A percentile compares a stretch with the other conserved stretches of the same genome.
Evolutionary conservation across 768 basidiomycete species (phyloP).

Genomic region (Suillus placidus): DNA sequence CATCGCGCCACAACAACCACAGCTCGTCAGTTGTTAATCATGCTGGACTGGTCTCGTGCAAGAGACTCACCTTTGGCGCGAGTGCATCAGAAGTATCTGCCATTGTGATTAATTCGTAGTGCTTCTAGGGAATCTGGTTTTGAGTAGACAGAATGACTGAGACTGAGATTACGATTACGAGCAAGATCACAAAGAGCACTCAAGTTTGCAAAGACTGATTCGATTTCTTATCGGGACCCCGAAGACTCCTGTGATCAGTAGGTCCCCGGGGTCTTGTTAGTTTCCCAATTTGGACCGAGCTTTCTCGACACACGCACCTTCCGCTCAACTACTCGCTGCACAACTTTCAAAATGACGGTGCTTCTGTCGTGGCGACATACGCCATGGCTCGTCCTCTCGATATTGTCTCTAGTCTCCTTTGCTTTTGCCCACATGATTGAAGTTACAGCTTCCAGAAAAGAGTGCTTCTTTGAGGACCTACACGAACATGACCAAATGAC

Average conservation of each 20-base stretch:
- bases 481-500: slow-evolving; percentile 98
- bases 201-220: slow-evolving; percentile 13
- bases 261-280: slow-evolving; percentile 31
- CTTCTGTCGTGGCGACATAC: slow-evolving; percentile 43
- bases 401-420: slow-evolving; percentile 37
- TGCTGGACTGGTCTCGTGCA: slow-evolving; percentile 19
- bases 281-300: slow-evolving; percentile 1
- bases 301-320: not conserved
- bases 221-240: slow-evolving; percentile 17
- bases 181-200: slow-evolving; percentile 12
- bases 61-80: slow-evolving; percentile 65
- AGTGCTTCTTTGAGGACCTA: slow-evolving; percentile 96
- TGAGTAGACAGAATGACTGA: slow-evolving; percentile 4
- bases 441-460: slow-evolving; percentile 78
- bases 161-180: slow-evolving; percentile 7
- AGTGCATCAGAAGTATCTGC: slow-evolving; percentile 64
- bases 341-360: slow-evolving; percentile 13
- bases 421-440: slow-evolving; percentile 71
- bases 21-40: slow-evolving; percentile 1
- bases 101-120: slow-evolving; percentile 41
- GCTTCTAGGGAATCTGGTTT: slow-evolving; percentile 5
- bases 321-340: slow-evolving; percentile 1
- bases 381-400: slow-evolving; percentile 43
- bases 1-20: slow-evolving; percentile 7
- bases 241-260: not conserved